phyloP scores from a whole-genome alignment of 495 filamentous ascomycete genomes.

The Parathielavia appendiculata region DNA sequence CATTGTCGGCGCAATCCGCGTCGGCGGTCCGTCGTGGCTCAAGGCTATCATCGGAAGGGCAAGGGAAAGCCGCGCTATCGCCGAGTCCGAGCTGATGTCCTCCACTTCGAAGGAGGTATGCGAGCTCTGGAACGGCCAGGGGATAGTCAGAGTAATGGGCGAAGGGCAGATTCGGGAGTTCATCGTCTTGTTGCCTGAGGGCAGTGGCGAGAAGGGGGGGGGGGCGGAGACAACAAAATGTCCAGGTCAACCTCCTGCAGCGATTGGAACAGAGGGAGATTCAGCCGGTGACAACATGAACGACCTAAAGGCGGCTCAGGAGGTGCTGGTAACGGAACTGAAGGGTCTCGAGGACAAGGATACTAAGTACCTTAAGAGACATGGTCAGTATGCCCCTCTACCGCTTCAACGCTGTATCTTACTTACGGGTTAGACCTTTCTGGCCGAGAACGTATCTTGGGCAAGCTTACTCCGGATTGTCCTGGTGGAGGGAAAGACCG shows the following conservation, averaged over 20 bases:
- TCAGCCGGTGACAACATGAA: too few species aligned
- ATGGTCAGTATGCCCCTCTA: not conserved
- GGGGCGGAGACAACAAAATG: too few species aligned
- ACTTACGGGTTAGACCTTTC: not conserved
- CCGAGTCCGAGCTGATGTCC: not conserved
- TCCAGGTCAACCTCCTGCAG: too few species aligned
- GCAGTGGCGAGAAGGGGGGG: too few species aligned
- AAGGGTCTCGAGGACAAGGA: too few species aligned
- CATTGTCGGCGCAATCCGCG: not conserved
- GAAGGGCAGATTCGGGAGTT: not conserved
- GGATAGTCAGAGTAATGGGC: not conserved
- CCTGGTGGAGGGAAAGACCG: too few species aligned
- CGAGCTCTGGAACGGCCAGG: conserved; percentile 3
- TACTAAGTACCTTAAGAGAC: not conserved
- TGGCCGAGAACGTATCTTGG: not conserved
- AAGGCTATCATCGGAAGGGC: not conserved
- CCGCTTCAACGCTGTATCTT: not conserved
- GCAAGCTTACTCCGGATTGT: not conserved
- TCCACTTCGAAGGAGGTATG: not conserved
- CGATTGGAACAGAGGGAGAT: too few species aligned
- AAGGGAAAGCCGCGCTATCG: not conserved
- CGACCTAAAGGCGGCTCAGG: too few species aligned
- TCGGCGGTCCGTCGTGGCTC: not conserved
- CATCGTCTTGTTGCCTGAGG: not conserved
- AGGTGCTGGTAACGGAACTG: too few species aligned